phyloP scores from a whole-genome alignment of 139 green algal species.

The Diplosphaera chodatii region DNA sequence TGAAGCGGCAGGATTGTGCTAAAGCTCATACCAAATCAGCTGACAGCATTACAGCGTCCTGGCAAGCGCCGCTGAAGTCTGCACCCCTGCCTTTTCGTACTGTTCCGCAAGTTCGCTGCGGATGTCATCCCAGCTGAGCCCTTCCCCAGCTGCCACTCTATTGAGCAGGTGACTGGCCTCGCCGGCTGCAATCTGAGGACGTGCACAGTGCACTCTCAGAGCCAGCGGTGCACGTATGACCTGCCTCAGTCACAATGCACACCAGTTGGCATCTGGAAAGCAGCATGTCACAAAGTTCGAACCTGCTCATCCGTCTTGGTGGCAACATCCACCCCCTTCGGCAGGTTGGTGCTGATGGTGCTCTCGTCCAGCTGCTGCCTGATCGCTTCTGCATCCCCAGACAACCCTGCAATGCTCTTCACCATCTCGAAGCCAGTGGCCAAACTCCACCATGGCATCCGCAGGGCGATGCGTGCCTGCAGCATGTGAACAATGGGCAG shows the following conservation, averaged over 20 bases:
- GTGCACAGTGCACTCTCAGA: too few relatives aligned
- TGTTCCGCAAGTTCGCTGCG: slow-evolving; percentile 22
- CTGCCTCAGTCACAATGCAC: too few relatives aligned
- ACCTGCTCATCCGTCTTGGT: slow-evolving; percentile 22
- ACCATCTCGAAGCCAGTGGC: slow-evolving; percentile 28
- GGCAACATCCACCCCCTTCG: slow-evolving; percentile 19
- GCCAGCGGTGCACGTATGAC: too few relatives aligned
- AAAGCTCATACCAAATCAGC: not conserved
- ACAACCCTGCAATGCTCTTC: slow-evolving; percentile 28
- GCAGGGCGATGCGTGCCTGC: slow-evolving; percentile 47
- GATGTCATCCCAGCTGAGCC: slow-evolving; percentile 28
- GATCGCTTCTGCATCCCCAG: slow-evolving; percentile 11
- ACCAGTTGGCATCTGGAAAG: not conserved
- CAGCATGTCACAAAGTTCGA: not conserved
- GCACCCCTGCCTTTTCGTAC: slow-evolving; percentile 25
- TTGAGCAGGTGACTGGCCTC: slow-evolving; percentile 35
- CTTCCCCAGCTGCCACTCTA: slow-evolving; percentile 30
- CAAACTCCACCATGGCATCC: slow-evolving; percentile 71
- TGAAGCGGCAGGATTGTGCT: too few relatives aligned
- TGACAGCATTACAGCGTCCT: not conserved
- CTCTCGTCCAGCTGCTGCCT: slow-evolving; percentile 22
- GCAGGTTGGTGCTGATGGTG: slow-evolving; percentile 13
- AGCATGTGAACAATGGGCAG: not conserved
- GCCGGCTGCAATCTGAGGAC: slow-evolving; percentile 21
- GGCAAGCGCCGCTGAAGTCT: not conserved